Evolutionary conservation across 805 yeast species (phyloP), one percentile per base, ranked within the genome.

Genomic region (Yarrowia sp.): DNA sequence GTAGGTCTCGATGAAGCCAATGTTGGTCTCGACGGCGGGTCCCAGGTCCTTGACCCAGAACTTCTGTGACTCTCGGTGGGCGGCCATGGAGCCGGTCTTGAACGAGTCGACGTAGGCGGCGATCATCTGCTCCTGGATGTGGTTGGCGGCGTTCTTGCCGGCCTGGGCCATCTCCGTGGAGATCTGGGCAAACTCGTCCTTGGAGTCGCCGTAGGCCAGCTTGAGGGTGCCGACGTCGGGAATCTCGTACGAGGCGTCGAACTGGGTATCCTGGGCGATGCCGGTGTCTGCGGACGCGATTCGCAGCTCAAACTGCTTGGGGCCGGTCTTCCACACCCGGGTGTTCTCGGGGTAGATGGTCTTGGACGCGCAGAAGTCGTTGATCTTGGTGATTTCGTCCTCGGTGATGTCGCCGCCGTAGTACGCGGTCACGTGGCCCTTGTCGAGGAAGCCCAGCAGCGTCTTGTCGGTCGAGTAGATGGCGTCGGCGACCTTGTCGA

Each of bases 1-100:
- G 76, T 90, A 90, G 27, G 97, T 90, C 76, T 90, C 97, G 68
- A 90, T 90, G 72, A 90, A 90, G 0, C 97, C 97, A 68, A 90
- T 83, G 71, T 90, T 90, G 46, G 93, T 84, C 74, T 85, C 90
- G 36, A 86, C 85, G 13, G 77, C 77, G 12, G 97, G 97, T 1
- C 89, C 86, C 59, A 87, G 74, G 72, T 90, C 97, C 71, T 88
- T 88, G 63, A 90, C 96, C 97, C 97, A 90, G 63, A 82, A 79
- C 61, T 85, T 82, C 73, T 90, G 97, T 0, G 97, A 87, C 63
- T 87, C 82, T 69, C 87, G 87, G 74, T 90, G 97, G 10, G 92
- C 88, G 65, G 84, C 82, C 84, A 90, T 85, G 4, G 93, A 86
- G 19, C 97, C 97, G 13, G 93, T 84, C 66, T 78, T 74, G 73